These are phyloP conservation scores for Metrosideros polymorpha DNA, from an alignment of 441 rosid genomes.

Conservation along the genomic window DNA sequence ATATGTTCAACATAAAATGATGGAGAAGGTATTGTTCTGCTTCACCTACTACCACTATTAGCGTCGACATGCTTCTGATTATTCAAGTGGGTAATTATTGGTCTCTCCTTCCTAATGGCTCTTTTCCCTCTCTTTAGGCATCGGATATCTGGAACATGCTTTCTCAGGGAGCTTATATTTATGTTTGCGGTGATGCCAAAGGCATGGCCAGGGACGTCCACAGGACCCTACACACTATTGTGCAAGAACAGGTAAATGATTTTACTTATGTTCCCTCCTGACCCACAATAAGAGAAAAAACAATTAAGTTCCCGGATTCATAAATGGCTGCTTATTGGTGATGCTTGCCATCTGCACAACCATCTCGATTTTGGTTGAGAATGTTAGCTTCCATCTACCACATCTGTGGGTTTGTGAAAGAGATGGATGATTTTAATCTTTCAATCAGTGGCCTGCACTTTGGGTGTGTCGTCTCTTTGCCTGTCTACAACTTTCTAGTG, in stretches of 20 bases:
- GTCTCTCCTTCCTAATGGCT: neutral
- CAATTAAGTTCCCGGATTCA: neutral
- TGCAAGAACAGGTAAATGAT: constrained; percentile 45
- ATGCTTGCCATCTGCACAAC: neutral
- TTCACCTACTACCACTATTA: neutral
- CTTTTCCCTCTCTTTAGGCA: constrained; percentile 23
- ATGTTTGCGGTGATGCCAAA: constrained; percentile 71
- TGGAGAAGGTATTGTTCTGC: constrained; percentile 26
- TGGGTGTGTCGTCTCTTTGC: neutral
- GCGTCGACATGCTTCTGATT: neutral
- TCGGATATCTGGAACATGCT: constrained; percentile 41
- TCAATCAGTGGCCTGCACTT: neutral
- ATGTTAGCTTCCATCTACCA: neutral
- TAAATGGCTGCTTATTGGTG: neutral
- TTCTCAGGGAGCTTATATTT: constrained; percentile 42
- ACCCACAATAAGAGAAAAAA: neutral
- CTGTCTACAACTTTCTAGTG: neutral
- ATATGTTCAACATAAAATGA: constrained; percentile 61
- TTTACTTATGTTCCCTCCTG: neutral
- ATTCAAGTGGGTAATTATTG: neutral
- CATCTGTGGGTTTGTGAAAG: neutral
- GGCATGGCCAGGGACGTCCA: constrained; percentile 72
- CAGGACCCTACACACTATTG: constrained; percentile 49
- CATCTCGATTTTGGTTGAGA: neutral
- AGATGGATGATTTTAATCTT: neutral